A percentile compares a stretch with the other conserved stretches of the same genome.
phyloP scores from a whole-genome alignment of 768 basidiomycete genomes.

The Lactifluus piperatus region DNA sequence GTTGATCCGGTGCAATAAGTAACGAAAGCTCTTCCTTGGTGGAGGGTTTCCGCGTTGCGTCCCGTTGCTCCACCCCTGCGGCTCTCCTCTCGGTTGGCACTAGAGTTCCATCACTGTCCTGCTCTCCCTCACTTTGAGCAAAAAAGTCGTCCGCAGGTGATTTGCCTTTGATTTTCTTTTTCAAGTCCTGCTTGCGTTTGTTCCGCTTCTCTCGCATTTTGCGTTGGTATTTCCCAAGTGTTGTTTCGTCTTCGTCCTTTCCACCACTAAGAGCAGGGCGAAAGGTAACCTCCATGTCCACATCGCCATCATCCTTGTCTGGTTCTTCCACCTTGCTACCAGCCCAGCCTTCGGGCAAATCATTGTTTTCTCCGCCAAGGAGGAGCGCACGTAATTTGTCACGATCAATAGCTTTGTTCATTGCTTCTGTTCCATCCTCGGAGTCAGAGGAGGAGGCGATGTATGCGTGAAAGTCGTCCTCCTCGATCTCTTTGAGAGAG shows the following conservation, averaged over 20 bases:
- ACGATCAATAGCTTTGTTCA: slow-evolving; percentile 46
- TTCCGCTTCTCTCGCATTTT: slow-evolving; percentile 87
- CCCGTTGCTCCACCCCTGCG: slow-evolving; percentile 6
- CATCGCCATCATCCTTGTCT: slow-evolving; percentile 37
- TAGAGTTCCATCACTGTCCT: slow-evolving; percentile 22
- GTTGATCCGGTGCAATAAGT: slow-evolving; percentile 48
- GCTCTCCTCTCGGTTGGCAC: slow-evolving; percentile 6
- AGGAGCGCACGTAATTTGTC: slow-evolving; percentile 71
- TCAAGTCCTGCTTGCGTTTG: slow-evolving; percentile 62
- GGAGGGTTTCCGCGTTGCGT: slow-evolving; percentile 23
- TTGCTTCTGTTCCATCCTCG: slow-evolving; percentile 30
- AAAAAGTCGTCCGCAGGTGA: slow-evolving; percentile 68
- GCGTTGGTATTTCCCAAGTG: slow-evolving; percentile 80
- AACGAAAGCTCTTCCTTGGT: slow-evolving; percentile 60
- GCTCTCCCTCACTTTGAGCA: slow-evolving; percentile 38
- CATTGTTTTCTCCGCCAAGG: slow-evolving; percentile 55
- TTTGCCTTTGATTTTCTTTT: slow-evolving; percentile 30
- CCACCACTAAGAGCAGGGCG: slow-evolving; percentile 65
- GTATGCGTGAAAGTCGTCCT: slow-evolving; percentile 71
- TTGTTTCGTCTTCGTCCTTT: slow-evolving; percentile 64
- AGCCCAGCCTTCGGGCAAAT: slow-evolving; percentile 82
- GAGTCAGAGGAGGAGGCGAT: slow-evolving; percentile 41
- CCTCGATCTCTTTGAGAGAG: slow-evolving; percentile 80
- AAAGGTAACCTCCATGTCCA: slow-evolving; percentile 95
- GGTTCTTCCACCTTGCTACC: slow-evolving; percentile 30